These are phyloP conservation scores for Esteya vermicola DNA, from an alignment of 2,329 filamentous ascomycete genomes.

Conservation along the genomic window DNA sequence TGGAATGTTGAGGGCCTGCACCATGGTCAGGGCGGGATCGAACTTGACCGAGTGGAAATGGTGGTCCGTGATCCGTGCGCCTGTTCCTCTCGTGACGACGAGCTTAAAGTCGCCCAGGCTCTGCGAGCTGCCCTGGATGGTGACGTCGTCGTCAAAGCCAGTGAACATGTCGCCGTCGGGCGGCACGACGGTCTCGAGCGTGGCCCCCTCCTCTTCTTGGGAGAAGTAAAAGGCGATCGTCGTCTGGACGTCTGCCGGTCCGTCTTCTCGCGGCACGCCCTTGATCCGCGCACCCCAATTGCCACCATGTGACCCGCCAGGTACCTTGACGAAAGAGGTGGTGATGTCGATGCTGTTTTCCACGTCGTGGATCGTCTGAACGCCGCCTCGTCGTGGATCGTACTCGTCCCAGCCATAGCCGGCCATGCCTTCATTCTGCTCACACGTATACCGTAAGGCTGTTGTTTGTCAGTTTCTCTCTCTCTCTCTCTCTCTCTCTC, in stretches of 20 bases:
- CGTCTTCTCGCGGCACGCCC: constrained; percentile 61
- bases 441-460: constrained; percentile 90
- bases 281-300: constrained; percentile 86
- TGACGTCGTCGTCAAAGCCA: constrained; percentile 47
- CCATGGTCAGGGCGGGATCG: constrained; percentile 61
- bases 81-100: constrained; percentile 56
- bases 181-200: constrained; percentile 38
- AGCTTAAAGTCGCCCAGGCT: constrained; percentile 71
- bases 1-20: constrained; percentile 55
- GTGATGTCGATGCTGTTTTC: constrained; percentile 81
- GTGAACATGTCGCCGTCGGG: constrained; percentile 11
- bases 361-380: constrained; percentile 81
- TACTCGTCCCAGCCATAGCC: constrained; percentile 98
- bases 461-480: not conserved
- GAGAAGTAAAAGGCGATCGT: constrained; percentile 71
- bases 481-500: not conserved
- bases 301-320: constrained; percentile 71
- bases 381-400: constrained; percentile 73
- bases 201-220: constrained; percentile 56
- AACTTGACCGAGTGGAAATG: constrained; percentile 56
- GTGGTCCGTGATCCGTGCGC: constrained; percentile 44
- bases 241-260: constrained; percentile 52
- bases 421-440: constrained; percentile 84
- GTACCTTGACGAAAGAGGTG: constrained; percentile 86
- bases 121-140: constrained; percentile 53